A percentile compares a stretch with the other conserved stretches of the same genome.
phyloP scores from a whole-genome alignment of 805 yeast species.

The Zygosaccharomyces lentus region DNA sequence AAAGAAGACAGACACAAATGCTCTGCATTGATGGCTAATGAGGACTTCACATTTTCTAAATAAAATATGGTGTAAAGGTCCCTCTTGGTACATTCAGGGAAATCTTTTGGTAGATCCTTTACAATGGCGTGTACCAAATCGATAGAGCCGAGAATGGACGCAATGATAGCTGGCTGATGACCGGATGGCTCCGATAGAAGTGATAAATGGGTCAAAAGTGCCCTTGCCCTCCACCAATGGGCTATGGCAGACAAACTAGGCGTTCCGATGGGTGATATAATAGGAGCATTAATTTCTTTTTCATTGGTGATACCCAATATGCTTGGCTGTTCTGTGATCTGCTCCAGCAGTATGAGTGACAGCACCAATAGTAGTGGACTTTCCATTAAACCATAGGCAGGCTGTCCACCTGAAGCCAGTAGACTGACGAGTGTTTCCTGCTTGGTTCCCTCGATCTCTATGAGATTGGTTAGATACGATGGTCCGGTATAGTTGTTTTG shows the following conservation, averaged over 20 bases:
- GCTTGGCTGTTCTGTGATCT: slow-evolving; percentile 34
- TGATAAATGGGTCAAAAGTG: slow-evolving; percentile 58
- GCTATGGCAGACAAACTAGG: slow-evolving; percentile 45
- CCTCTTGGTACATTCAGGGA: slow-evolving; percentile 34
- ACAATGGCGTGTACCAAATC: slow-evolving; percentile 29
- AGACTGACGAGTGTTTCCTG: slow-evolving; percentile 32
- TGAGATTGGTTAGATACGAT: slow-evolving; percentile 39
- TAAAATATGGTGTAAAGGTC: slow-evolving; percentile 47
- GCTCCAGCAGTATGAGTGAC: slow-evolving; percentile 44
- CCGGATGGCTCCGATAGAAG: slow-evolving; percentile 61
- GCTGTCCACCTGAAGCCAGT: slow-evolving; percentile 60
- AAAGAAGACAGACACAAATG: slow-evolving; percentile 53
- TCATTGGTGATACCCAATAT: slow-evolving; percentile 21
- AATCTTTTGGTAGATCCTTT: slow-evolving; percentile 23
- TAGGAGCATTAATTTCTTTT: slow-evolving; percentile 16
- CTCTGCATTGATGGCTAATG: slow-evolving; percentile 61
- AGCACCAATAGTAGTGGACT: slow-evolving; percentile 45
- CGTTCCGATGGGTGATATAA: slow-evolving; percentile 23
- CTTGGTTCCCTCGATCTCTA: slow-evolving; percentile 8
- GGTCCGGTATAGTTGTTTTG: slow-evolving; percentile 88
- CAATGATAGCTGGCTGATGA: slow-evolving; percentile 35
- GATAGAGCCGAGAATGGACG: slow-evolving; percentile 32
- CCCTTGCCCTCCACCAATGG: slow-evolving; percentile 75
- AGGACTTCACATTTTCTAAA: slow-evolving; percentile 64
- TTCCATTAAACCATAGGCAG: slow-evolving; percentile 56